phyloP scores from a whole-genome alignment of 805 yeast genomes.

The Ascoidea rubescens region DNA sequence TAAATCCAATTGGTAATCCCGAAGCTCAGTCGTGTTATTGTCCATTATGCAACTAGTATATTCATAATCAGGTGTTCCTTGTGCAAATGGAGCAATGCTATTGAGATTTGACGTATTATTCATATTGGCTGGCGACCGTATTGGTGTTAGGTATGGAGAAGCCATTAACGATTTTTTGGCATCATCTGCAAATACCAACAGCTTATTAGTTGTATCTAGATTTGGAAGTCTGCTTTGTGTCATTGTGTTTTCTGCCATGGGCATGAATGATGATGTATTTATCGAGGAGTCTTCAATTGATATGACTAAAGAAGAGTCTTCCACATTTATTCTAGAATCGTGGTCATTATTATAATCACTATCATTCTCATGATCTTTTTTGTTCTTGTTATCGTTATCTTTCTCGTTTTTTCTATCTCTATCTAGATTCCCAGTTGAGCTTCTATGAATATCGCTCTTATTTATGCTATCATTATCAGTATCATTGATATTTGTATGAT shows the following conservation, averaged over 20 bases:
- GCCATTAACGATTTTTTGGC: no score
- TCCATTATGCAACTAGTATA: not conserved
- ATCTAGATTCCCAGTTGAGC: no score
- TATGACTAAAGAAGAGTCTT: not conserved
- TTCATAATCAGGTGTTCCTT: not conserved
- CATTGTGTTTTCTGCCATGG: not conserved
- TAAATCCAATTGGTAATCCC: not conserved
- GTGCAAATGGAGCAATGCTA: not conserved
- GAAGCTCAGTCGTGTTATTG: not conserved
- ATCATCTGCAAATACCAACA: no score
- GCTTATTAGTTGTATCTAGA: no score
- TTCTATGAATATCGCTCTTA: no score
- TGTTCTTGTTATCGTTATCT: conserved; percentile 1
- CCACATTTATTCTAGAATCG: not conserved
- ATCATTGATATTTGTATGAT: not conserved
- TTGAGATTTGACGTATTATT: not conserved
- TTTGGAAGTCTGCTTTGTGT: conserved; percentile 1
- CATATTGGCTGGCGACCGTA: not conserved
- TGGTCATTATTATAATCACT: not conserved
- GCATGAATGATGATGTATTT: conserved; percentile 5
- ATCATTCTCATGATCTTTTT: conserved; percentile 3
- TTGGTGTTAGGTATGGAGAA: not conserved
- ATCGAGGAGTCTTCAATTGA: conserved; percentile 9
- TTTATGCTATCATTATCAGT: not conserved
- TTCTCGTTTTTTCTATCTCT: not conserved